Evolutionary conservation across 129 eudicot genomes (phyloP), one percentile per base, ranked within the genome.

Genomic region (Flaveria linearis): DNA sequence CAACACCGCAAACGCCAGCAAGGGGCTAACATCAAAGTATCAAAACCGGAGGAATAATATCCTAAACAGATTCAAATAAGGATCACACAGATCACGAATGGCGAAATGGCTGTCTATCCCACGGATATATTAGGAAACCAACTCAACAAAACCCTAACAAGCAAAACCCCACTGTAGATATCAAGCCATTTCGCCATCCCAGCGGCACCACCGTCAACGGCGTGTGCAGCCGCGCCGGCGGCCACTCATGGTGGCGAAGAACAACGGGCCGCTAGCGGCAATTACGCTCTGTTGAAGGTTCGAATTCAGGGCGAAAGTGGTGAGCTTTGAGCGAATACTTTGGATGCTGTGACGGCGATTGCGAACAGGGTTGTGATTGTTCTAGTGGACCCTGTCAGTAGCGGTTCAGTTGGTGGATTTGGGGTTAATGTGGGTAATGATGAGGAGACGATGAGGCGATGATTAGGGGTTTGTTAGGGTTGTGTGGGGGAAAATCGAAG

Each of bases 121-220:
- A 94, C 0, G 99, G 99, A 17, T n/a, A 94, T 94, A 65, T 91
- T 94, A 9, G 99, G 99, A 58, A 94, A 94, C 99, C 99, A 94
- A 76, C 96, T 88, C 58, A 94, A 80, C 86, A 94, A 86, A 80
- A 94, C 97, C 93, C 99, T 84, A 83, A 94, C 90, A 96, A 94
- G 51, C 78, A 94, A 76, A 68, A 94, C 90, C 60, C 89, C 96
- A 47, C 89, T 75, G 77, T 91, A 94, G 0, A 94, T 83, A 58
- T 89, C 92, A 5, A 93, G 87, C 98, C 98, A 93, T 60, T 88
- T 93, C 20, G 89, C 79, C 90, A 93, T 78, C 1, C 96, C 99
- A 0, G 89, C 88, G 0, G 97, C 97, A 94, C 93, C 45, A 94
- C 92, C 16, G 93, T 84, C 78, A 94, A 69, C 75, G 99, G 99